phyloP scores from a whole-genome alignment of 129 eudicot species.

The Kitagawia praeruptora region DNA sequence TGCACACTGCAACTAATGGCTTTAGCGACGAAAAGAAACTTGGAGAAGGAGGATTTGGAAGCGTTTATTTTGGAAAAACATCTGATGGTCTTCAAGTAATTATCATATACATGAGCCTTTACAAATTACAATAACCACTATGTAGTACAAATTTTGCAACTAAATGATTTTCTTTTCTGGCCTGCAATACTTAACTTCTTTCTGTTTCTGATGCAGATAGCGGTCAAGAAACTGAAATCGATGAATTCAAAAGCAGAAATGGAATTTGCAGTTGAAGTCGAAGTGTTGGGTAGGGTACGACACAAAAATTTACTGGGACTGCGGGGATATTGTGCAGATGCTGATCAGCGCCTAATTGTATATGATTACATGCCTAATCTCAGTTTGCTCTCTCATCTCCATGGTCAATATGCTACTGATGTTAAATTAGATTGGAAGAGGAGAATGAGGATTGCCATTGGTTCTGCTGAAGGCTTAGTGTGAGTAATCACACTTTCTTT shows the following conservation, averaged over 20 bases:
- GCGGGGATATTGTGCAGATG: conserved; percentile 69
- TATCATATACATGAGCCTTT: not conserved
- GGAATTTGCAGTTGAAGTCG: conserved; percentile 91
- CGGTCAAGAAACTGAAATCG: conserved; percentile 75
- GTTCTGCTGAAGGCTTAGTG: conserved; percentile 74
- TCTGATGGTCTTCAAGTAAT: conserved; percentile 74
- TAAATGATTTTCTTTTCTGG: not conserved
- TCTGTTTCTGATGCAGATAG: conserved; percentile 38
- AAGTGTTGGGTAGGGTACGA: conserved; percentile 76
- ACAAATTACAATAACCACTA: not conserved
- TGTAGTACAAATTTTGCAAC: not conserved
- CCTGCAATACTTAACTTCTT: not conserved
- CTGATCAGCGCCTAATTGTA: conserved; percentile 68
- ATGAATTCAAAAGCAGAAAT: conserved; percentile 86
- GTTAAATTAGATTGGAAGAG: conserved; percentile 66
- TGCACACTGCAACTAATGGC: conserved; percentile 68
- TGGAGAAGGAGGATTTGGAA: conserved; percentile 90
- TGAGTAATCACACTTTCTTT: conserved; percentile 24
- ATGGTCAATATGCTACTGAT: conserved; percentile 60
- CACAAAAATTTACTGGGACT: conserved; percentile 73
- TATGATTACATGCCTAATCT: conserved; percentile 93
- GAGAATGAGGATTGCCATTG: conserved; percentile 62
- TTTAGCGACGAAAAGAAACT: conserved; percentile 72
- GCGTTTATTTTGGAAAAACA: conserved; percentile 81
- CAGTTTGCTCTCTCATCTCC: conserved; percentile 71